Evolutionary conservation across 1,139 yeast species (phyloP).

Genomic region (Pichia sp.): DNA sequence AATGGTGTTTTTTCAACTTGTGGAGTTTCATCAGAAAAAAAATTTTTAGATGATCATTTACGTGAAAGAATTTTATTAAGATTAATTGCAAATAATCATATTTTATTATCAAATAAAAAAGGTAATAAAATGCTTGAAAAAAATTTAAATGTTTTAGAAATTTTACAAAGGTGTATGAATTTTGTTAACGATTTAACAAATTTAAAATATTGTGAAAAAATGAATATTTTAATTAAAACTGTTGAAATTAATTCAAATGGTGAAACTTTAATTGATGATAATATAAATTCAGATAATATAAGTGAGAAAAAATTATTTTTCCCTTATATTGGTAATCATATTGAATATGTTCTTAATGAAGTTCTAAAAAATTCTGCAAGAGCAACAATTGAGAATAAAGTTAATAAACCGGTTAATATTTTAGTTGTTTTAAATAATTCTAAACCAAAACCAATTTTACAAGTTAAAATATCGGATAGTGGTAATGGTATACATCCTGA

Average conservation of each 20-base stretch:
- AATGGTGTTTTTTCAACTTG: slow-evolving; percentile 20
- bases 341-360: slow-evolving; percentile 83
- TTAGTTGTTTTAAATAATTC: slow-evolving; percentile 53
- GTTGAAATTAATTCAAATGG: slow-evolving; percentile 20
- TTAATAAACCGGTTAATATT: slow-evolving; percentile 56
- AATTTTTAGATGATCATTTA: slow-evolving; percentile 70
- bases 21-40: slow-evolving; percentile 42
- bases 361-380: slow-evolving; percentile 81
- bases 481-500: slow-evolving; percentile 84
- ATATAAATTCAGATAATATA: slow-evolving; percentile 1
- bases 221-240: slow-evolving; percentile 50
- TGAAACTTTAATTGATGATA: background rate
- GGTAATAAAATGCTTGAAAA: slow-evolving; percentile 66
- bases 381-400: slow-evolving; percentile 68
- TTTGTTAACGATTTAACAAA: slow-evolving; percentile 77
- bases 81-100: slow-evolving; percentile 78
- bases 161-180: slow-evolving; percentile 58
- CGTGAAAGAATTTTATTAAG: slow-evolving; percentile 82
- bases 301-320: slow-evolving; percentile 30
- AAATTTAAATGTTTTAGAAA: slow-evolving; percentile 53
- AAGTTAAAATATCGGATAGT: slow-evolving; percentile 71
- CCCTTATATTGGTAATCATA: slow-evolving; percentile 81
- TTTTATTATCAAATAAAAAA: slow-evolving; percentile 43
- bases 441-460: slow-evolving; percentile 32
- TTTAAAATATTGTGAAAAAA: slow-evolving; percentile 72